Evolutionary conservation across 2,329 filamentous ascomycete species (phyloP).

Genomic region (Diaporthe ilicicola): DNA sequence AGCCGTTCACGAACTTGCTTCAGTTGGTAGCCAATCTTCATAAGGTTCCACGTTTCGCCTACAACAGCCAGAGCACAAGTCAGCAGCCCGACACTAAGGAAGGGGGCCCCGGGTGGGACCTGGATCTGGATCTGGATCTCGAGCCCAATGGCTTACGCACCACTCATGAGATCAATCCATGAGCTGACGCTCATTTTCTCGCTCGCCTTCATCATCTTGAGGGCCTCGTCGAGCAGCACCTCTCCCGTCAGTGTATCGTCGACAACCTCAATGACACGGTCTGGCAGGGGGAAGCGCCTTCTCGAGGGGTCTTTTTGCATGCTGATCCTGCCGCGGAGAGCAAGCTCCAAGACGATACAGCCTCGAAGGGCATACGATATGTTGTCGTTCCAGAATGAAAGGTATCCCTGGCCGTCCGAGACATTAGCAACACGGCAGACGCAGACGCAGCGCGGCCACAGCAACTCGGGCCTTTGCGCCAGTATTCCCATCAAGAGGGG

Average conservation of each 20-base stretch:
- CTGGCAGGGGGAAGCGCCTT: conserved; percentile 90
- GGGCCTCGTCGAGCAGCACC: conserved; percentile 93
- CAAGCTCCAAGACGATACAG: conserved; percentile 97
- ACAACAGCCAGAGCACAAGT: conserved; percentile 25
- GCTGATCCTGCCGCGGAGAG: conserved; percentile 93
- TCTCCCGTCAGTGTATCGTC: conserved; percentile 97
- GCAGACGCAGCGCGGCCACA: not conserved
- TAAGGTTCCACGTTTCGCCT: conserved; percentile 99
- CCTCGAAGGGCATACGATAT: conserved; percentile 97
- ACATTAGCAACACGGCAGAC: conserved; percentile 23
- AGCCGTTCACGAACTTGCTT: conserved; percentile 98
- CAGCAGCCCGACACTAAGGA: conserved; percentile 2
- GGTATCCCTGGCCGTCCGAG: conserved; percentile 75
- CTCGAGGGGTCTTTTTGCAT: conserved; percentile 97
- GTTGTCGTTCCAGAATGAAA: conserved; percentile 99
- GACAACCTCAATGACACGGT: conserved; percentile 95
- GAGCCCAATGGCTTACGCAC: conserved; percentile 60
- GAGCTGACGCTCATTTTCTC: conserved; percentile 99
- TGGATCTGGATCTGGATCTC: not conserved
- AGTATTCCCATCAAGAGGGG: not conserved
- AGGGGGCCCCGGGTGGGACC: conserved; percentile 2
- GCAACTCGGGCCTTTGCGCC: not conserved
- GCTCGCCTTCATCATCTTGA: conserved; percentile 99
- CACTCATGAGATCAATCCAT: conserved; percentile 99
- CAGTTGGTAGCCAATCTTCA: conserved; percentile 99